Evolutionary conservation across 495 filamentous ascomycete species (phyloP).

Genomic region (Trichoderma reesei): DNA sequence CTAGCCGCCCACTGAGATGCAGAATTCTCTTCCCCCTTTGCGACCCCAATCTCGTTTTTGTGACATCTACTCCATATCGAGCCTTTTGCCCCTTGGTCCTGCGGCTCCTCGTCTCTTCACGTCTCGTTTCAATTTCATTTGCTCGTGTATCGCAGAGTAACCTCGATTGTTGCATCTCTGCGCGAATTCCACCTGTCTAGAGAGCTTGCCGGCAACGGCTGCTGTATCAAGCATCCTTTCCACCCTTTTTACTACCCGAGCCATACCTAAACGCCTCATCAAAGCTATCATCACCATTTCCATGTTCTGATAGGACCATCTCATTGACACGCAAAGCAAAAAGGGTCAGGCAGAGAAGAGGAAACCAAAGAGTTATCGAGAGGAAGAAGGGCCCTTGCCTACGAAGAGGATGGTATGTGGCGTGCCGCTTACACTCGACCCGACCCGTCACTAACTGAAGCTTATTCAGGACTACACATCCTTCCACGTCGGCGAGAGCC

Average conservation of each 20-base stretch:
- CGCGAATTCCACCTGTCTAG: background rate
- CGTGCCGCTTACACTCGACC: background rate
- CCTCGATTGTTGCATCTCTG: background rate
- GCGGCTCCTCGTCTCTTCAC: background rate
- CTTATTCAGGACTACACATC: constrained; percentile 7
- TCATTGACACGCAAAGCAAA: background rate
- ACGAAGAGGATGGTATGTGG: background rate
- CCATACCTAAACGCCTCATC: background rate
- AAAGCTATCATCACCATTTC: background rate
- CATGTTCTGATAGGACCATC: background rate
- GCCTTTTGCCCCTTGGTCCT: background rate
- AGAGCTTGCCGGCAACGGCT: constrained; percentile 3
- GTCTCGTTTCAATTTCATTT: background rate
- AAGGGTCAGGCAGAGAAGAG: background rate
- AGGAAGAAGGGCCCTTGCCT: background rate
- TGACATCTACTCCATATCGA: background rate
- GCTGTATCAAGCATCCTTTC: background rate
- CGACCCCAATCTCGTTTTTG: background rate
- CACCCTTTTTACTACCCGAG: background rate
- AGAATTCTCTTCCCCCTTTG: constrained; percentile 6
- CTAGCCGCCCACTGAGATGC: constrained; percentile 3
- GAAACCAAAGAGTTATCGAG: background rate
- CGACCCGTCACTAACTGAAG: constrained; percentile 18
- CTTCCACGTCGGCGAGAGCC: constrained; percentile 10
- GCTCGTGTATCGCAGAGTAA: background rate